Percentiles rank a stretch among this genome's conserved stretches.
phyloP scores from a whole-genome alignment of 164 flowering plant species.

The Piper longum region DNA sequence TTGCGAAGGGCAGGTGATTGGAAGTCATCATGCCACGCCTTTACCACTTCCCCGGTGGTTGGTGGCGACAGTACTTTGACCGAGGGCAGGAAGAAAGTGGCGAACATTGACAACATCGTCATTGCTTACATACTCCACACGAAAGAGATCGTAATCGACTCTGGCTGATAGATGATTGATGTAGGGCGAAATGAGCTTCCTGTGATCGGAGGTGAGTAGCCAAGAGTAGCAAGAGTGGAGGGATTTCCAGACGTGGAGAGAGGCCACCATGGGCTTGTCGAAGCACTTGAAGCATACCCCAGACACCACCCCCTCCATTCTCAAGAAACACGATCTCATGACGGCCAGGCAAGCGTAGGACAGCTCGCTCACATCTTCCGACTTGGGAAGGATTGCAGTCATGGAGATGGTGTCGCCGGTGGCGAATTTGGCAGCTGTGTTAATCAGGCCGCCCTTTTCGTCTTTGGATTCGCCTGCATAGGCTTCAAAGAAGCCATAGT shows the following conservation, averaged over 20 bases:
- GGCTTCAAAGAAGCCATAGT: slow-evolving; percentile 35
- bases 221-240: slow-evolving; percentile 36
- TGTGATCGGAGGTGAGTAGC: slow-evolving; percentile 24
- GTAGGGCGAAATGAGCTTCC: slow-evolving; percentile 21
- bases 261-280: slow-evolving; percentile 18
- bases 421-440: slow-evolving; percentile 24
- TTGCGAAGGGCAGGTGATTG: too few relatives aligned
- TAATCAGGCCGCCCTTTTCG: slow-evolving; percentile 6
- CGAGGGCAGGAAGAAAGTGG: slow-evolving; percentile 5
- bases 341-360: slow-evolving; percentile 30
- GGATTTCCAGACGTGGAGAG: slow-evolving; percentile 41
- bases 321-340: slow-evolving; percentile 25
- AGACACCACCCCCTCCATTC: slow-evolving; percentile 30
- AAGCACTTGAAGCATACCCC: slow-evolving; percentile 31
- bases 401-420: slow-evolving; percentile 34
- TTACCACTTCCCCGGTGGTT: neutral
- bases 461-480: slow-evolving; percentile 50
- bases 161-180: slow-evolving; percentile 16
- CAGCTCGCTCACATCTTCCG: slow-evolving; percentile 11
- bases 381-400: slow-evolving; percentile 7
- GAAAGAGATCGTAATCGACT: slow-evolving; percentile 40
- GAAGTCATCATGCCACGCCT: too few relatives aligned
- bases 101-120: slow-evolving; percentile 11
- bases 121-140: slow-evolving; percentile 31
- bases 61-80: neutral